phyloP scores from a whole-genome alignment of 176 grass and related monocot genomes.

The Zoysia pacifica region DNA sequence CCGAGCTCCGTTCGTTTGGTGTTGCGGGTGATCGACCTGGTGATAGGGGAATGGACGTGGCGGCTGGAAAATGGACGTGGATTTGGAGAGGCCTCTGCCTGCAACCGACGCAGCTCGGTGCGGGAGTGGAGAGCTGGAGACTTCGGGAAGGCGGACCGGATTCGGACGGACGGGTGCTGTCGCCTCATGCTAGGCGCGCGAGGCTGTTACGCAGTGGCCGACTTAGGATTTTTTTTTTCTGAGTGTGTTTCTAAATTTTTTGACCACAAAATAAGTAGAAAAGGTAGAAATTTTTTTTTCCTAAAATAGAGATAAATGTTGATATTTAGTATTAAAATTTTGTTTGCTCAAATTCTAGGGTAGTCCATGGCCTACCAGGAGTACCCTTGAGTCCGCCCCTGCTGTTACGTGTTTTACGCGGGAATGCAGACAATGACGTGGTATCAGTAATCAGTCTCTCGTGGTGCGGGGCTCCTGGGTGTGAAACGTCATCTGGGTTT shows the following conservation, averaged over 20 bases:
- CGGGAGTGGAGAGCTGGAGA: not conserved
- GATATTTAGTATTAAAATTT: no score
- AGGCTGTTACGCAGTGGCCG: not conserved
- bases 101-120: slow-evolving; percentile 17
- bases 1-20: slow-evolving; percentile 31
- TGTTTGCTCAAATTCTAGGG: no score
- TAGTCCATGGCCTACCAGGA: no score
- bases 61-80: not conserved
- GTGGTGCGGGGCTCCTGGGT: not conserved
- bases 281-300: no score
- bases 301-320: no score
- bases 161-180: slow-evolving; percentile 1
- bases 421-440: not conserved
- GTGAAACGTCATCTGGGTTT: no score
- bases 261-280: no score
- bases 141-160: slow-evolving; percentile 29
- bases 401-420: slow-evolving; percentile 17
- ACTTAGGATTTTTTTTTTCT: no score
- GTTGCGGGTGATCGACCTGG: not conserved
- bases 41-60: not conserved
- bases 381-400: no score
- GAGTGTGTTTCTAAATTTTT: no score
- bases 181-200: not conserved
- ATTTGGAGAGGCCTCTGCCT: not conserved
- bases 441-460: not conserved